phyloP scores from a whole-genome alignment of 2,329 filamentous ascomycete species.

The Bisporella sp. region DNA sequence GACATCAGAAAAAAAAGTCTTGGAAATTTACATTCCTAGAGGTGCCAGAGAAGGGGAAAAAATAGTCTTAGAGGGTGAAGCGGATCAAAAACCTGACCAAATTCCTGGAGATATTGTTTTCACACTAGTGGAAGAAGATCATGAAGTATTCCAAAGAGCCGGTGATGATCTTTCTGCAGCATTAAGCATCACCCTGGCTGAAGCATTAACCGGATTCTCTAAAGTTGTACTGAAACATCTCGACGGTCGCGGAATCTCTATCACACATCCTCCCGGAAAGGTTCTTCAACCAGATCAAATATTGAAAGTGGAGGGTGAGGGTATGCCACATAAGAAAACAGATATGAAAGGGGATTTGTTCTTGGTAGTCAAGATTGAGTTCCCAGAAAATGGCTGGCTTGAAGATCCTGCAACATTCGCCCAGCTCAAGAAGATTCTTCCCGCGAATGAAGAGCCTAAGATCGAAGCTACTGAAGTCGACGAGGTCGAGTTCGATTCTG shows the following conservation, averaged over 20 bases:
- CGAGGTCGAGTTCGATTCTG: conserved; percentile 79
- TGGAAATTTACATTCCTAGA: conserved; percentile 93
- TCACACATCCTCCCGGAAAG: conserved; percentile 74
- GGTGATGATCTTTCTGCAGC: conserved; percentile 80
- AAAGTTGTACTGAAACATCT: conserved; percentile 87
- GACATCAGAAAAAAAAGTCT: conserved; percentile 80
- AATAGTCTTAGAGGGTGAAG: conserved; percentile 87
- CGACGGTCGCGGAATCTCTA: conserved; percentile 81
- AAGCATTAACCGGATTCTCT: conserved; percentile 84
- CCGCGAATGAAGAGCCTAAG: conserved; percentile 46
- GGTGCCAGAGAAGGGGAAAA: conserved; percentile 82
- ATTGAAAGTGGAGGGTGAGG: conserved; percentile 80
- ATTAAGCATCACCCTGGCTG: conserved; percentile 71
- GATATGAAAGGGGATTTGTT: conserved; percentile 84
- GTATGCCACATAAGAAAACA: conserved; percentile 87
- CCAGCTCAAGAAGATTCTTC: conserved; percentile 68
- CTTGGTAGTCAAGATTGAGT: conserved; percentile 76
- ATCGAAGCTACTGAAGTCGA: conserved; percentile 66
- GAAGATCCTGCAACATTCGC: conserved; percentile 63
- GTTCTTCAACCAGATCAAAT: conserved; percentile 78
- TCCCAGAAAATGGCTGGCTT: conserved; percentile 83
- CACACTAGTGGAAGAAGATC: conserved; percentile 71
- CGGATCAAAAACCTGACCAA: conserved; percentile 84
- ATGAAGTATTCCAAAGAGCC: conserved; percentile 74
- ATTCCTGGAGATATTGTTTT: conserved; percentile 92